Evolutionary conservation across 805 yeast species (phyloP), one percentile per base, ranked within the genome.

Genomic region (Sugiyamaella valdiviana): DNA sequence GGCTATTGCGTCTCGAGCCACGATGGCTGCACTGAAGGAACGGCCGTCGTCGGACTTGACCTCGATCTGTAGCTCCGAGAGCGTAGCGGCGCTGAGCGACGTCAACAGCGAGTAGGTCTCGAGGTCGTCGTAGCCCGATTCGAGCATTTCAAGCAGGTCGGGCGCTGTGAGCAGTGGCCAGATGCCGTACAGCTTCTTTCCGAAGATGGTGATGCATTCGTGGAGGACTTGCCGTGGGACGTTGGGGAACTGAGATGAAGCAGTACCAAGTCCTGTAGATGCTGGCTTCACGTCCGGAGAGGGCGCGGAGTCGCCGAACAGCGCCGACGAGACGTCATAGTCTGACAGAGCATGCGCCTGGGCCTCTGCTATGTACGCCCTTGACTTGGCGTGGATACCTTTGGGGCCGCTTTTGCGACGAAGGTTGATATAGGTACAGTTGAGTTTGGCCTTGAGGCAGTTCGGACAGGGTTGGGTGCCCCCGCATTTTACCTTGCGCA

Each of bases 401-500:
- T 42, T 40, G 6, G 53, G 53, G n/a, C 53, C 53, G 20, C 50
- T 29, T 36, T 50, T 50, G 44, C 44, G 36, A 2, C 51, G 37
- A 15, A 32, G 39, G 4, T 43, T 41, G 32, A 50, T 22, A 22
- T 32, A 50, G 2, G 53, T 50, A 22, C 53, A 50, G 21, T 45
- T 47, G 19, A 50, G 43, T 14, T 43, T 43, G 38, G 43, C 43
- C 24, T 36, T 37, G 15, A 35, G 44, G 43, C 53, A 50, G n/a
- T 42, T 46, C 7, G 41, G 23, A 24, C 53, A 50, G 9, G 53
- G 53, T 20, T 41, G 46, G 16, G 26, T 26, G 3, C 48, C 46
- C 23, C 42, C 42, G 36, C 54, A 51, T 29, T 50, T 50, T 10
- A 51, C 48, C 32, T 51, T 51, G 15, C 54, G 49, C 15, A 49